A percentile compares a stretch with the other conserved stretches of the same genome.
Evolutionary conservation across 257 asterid genomes (phyloP).

Genomic region (Ilex aquifolium): DNA sequence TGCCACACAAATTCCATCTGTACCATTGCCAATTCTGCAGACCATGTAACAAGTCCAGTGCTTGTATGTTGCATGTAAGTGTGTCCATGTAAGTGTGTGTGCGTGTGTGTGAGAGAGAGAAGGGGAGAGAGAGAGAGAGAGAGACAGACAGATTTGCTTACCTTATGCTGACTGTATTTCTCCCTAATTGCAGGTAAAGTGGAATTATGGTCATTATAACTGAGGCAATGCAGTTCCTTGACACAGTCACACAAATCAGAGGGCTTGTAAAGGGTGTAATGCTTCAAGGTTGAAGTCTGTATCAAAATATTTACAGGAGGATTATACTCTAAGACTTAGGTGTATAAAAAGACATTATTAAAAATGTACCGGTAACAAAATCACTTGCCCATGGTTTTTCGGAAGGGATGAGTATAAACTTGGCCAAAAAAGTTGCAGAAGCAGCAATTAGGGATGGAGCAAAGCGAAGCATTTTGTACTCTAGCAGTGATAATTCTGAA

Average conservation of each 20-base stretch:
- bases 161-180: slow-evolving; percentile 96
- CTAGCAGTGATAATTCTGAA: slow-evolving; percentile 46
- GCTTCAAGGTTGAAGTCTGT: slow-evolving; percentile 50
- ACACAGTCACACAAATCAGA: slow-evolving; percentile 40
- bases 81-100: no score
- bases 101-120: no score
- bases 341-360: no score
- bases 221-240: slow-evolving; percentile 33
- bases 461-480: slow-evolving; percentile 37
- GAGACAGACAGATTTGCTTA: slow-evolving; percentile 5
- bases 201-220: slow-evolving; percentile 31
- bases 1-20: no score
- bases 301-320: background rate
- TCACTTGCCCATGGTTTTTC: slow-evolving; percentile 55
- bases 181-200: slow-evolving; percentile 81
- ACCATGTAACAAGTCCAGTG: no score
- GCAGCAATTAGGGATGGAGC: slow-evolving; percentile 48
- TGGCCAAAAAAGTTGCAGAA: slow-evolving; percentile 49
- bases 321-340: background rate
- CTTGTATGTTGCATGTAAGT: no score
- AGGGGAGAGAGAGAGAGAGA: no score
- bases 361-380: no score
- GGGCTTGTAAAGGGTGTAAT: slow-evolving; percentile 39
- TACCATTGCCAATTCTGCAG: no score
- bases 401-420: slow-evolving; percentile 29